These are phyloP conservation scores for Pseudogymnoascus sp. DNA, from an alignment of 2,329 filamentous ascomycete genomes.

Conservation along the genomic window DNA sequence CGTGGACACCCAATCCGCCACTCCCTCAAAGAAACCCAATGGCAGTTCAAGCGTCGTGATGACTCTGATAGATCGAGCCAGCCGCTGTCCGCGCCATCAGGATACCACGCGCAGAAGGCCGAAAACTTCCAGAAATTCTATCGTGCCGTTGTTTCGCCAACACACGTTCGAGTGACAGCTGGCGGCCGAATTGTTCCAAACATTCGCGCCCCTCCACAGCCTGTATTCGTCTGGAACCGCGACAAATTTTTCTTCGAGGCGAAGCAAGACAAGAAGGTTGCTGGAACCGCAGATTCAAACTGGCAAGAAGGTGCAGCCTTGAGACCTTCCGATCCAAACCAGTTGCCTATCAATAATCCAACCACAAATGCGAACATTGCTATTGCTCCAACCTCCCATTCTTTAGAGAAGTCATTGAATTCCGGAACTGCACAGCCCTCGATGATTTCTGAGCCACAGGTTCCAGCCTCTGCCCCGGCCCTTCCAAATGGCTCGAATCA, in stretches of 20 bases:
- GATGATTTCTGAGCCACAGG: not conserved
- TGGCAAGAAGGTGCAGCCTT: not conserved
- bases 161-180: conserved; percentile 58
- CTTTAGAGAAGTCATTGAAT: not conserved
- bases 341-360: conserved; percentile 2
- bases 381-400: not conserved
- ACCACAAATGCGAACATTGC: conserved; percentile 3
- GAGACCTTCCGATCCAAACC: not conserved
- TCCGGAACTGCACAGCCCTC: not conserved
- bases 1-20: not conserved
- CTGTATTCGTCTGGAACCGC: conserved; percentile 22
- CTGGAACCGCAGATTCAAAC: not conserved
- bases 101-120: conserved; percentile 45
- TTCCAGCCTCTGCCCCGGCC: not conserved
- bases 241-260: conserved; percentile 22
- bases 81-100: conserved; percentile 46
- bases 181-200: conserved; percentile 61
- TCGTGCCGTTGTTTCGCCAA: conserved; percentile 59
- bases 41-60: conserved; percentile 25
- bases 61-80: conserved; percentile 31
- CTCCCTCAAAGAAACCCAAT: conserved; percentile 14
- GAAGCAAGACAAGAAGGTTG: conserved; percentile 4
- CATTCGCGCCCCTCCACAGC: conserved; percentile 35
- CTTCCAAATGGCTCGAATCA: not conserved
- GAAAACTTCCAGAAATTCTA: conserved; percentile 63